These are phyloP conservation scores for Marvania coccoides DNA, from an alignment of 139 green algal genomes.

Conservation along the genomic window DNA sequence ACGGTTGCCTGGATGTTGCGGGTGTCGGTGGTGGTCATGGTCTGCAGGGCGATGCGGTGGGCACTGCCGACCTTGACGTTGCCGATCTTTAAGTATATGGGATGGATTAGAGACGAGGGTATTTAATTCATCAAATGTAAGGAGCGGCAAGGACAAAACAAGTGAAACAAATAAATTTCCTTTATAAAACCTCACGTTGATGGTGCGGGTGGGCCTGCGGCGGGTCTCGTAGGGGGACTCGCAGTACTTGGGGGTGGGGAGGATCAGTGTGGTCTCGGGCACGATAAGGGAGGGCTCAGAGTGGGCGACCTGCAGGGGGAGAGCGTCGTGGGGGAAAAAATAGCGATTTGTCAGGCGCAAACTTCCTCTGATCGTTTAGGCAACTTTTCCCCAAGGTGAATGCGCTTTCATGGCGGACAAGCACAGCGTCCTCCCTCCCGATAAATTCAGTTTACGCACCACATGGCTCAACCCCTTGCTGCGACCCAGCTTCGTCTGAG, in stretches of 20 bases:
- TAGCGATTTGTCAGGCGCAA: too few relatives aligned
- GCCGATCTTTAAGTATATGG: slow-evolving; percentile 63
- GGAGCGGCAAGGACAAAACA: not conserved
- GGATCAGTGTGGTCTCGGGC: not conserved
- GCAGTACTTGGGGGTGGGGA: slow-evolving; percentile 71
- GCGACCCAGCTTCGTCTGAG: too few relatives aligned
- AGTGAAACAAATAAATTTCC: not conserved
- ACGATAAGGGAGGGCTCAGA: not conserved
- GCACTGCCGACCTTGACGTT: slow-evolving; percentile 86
- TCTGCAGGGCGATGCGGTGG: slow-evolving; percentile 91
- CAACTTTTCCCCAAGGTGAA: too few relatives aligned
- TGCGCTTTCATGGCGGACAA: too few relatives aligned
- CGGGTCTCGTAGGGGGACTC: slow-evolving; percentile 70
- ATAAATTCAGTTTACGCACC: too few relatives aligned
- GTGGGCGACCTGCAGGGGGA: not conserved
- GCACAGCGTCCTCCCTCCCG: too few relatives aligned
- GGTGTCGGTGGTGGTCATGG: slow-evolving; percentile 98
- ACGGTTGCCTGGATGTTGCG: slow-evolving; percentile 85
- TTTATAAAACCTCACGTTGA: slow-evolving; percentile 41
- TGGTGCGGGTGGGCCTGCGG: slow-evolving; percentile 77
- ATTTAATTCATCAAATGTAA: not conserved
- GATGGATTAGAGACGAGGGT: not conserved
- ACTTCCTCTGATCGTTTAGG: too few relatives aligned
- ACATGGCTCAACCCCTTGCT: too few relatives aligned
- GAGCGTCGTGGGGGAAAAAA: too few relatives aligned